Conservation (phyloP, 768 basidiomycete genomes). For the Suillus americanus region DNA sequence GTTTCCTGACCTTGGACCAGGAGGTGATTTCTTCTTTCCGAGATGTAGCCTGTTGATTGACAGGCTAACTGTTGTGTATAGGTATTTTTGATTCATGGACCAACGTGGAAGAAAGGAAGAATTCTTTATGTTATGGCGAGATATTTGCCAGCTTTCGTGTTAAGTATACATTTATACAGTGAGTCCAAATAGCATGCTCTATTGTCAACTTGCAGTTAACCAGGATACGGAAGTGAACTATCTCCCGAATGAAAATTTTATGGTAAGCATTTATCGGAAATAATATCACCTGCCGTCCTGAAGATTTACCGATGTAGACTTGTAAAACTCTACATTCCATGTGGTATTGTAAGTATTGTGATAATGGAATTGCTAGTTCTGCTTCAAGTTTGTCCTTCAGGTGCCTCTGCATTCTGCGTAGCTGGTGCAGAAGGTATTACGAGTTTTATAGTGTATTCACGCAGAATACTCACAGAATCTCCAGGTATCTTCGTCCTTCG, state of each 20-base stretch:
- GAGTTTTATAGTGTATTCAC: neutral
- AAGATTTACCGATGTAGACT: neutral
- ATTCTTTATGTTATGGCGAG: neutral
- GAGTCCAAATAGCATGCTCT: neutral
- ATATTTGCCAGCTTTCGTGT: neutral
- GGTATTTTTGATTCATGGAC: neutral
- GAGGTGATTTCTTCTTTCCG: neutral
- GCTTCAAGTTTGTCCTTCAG: neutral
- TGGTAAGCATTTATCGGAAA: neutral
- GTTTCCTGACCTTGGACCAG: constrained; percentile 4
- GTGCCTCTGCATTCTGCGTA: neutral
- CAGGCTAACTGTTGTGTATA: neutral
- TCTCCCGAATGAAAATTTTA: neutral
- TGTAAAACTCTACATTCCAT: neutral
- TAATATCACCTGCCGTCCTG: neutral
- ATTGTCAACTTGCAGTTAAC: neutral
- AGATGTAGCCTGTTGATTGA: neutral
- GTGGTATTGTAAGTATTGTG: neutral
- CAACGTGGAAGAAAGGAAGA: neutral
- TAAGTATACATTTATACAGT: neutral
- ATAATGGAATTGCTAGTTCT: neutral
- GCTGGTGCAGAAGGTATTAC: neutral
- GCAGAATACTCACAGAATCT: neutral
- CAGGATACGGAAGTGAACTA: neutral
- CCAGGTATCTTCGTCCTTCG: constrained; percentile 1